Evolutionary conservation across 768 basidiomycete species (phyloP).

Genomic region (Leccinum sublutescens): DNA sequence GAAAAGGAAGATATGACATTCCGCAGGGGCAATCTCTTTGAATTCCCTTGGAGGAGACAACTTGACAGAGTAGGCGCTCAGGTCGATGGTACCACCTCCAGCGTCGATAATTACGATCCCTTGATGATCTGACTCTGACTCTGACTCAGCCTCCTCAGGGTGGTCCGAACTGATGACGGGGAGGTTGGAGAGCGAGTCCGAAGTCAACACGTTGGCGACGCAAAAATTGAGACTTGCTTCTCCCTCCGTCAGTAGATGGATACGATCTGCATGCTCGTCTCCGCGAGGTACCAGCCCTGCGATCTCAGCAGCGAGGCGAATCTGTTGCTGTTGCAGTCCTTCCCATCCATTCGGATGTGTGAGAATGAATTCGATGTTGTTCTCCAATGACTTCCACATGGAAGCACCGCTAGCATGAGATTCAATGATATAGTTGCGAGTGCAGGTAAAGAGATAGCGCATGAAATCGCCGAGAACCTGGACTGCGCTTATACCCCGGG

Average conservation of each 20-base stretch:
- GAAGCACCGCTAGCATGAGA: constrained; percentile 27
- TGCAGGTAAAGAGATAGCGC: constrained; percentile 25
- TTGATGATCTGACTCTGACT: constrained; percentile 24
- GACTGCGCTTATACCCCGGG: constrained; percentile 18
- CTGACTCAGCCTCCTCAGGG: not conserved
- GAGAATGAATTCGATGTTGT: constrained; percentile 23
- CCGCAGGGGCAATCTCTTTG: constrained; percentile 35
- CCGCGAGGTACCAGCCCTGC: constrained; percentile 25
- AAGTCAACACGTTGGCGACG: constrained; percentile 40
- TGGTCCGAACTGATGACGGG: constrained; percentile 2
- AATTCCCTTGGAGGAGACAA: constrained; percentile 22
- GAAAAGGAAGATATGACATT: constrained; percentile 18
- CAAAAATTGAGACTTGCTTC: constrained; percentile 36
- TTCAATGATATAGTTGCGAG: constrained; percentile 23
- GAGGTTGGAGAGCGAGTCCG: constrained; percentile 22
- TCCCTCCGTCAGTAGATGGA: constrained; percentile 28
- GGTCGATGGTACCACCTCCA: constrained; percentile 41
- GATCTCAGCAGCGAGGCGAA: constrained; percentile 25
- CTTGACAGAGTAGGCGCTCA: constrained; percentile 36
- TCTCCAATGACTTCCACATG: constrained; percentile 26
- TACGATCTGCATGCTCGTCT: constrained; percentile 10
- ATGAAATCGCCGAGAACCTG: constrained; percentile 30
- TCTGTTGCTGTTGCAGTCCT: constrained; percentile 28
- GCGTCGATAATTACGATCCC: constrained; percentile 44
- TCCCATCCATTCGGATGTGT: constrained; percentile 36